phyloP scores from a whole-genome alignment of 495 filamentous ascomycete genomes.

The Massariosphaeria phaeospora region DNA sequence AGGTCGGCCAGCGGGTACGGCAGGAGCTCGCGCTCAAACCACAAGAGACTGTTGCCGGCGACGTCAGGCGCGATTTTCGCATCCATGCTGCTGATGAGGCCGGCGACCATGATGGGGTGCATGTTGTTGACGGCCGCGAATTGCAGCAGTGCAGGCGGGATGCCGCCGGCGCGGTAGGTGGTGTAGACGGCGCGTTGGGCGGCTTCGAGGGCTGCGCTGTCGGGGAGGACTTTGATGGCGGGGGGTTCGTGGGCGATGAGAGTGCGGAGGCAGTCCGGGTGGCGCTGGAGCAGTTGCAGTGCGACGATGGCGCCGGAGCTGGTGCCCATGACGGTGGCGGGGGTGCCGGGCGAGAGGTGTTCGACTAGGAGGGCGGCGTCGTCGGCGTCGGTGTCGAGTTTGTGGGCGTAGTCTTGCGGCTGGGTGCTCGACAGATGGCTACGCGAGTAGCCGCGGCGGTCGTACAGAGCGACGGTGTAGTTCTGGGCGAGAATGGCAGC shows the following conservation, averaged over 20 bases:
- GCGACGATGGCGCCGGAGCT: conserved; percentile 21
- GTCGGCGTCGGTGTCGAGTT: conserved; percentile 19
- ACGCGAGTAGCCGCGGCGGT: conserved; percentile 16
- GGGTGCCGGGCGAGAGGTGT: conserved; percentile 6
- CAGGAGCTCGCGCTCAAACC: conserved; percentile 1
- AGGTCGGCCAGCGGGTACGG: conserved; percentile 1
- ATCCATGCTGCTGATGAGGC: conserved; percentile 1
- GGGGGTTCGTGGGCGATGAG: conserved; percentile 21
- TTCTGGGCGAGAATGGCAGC: background rate
- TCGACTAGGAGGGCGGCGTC: conserved; percentile 22
- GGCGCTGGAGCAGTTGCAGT: conserved; percentile 8
- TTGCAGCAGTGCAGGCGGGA: conserved; percentile 1
- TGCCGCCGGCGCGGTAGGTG: conserved; percentile 28
- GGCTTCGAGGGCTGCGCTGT: conserved; percentile 8
- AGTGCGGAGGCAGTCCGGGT: conserved; percentile 9
- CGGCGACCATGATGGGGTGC: background rate
- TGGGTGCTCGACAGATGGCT: conserved; percentile 11
- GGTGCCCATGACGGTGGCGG: conserved; percentile 21
- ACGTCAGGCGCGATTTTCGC: background rate
- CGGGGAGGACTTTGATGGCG: conserved; percentile 14
- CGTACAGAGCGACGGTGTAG: conserved; percentile 15
- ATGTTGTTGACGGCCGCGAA: background rate
- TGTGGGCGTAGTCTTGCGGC: conserved; percentile 15
- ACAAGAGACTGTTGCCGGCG: background rate
- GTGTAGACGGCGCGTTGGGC: conserved; percentile 11